Conservation (phyloP, 345 rosid species). For the Microthlaspi erraticum region DNA sequence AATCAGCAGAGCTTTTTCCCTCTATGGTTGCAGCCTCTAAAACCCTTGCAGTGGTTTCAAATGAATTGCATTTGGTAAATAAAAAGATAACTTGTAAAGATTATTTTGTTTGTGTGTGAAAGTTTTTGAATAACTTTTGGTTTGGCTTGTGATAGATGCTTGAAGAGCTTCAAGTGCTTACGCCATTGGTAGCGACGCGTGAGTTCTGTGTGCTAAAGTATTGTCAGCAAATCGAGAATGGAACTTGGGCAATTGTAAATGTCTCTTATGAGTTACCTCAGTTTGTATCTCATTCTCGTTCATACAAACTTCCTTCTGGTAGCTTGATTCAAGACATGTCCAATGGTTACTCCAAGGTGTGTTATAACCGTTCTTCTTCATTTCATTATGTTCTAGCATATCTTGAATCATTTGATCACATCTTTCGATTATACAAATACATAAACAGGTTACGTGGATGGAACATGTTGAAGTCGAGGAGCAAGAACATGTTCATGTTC, state of each 20-base stretch:
- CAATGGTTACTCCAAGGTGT: conserved; percentile 94
- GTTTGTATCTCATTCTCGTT: conserved; percentile 59
- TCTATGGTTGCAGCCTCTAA: conserved; percentile 67
- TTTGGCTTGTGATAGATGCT: conserved; percentile 49
- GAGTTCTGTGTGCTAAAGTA: conserved; percentile 77
- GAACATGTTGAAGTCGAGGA: conserved; percentile 89
- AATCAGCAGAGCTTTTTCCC: conserved; percentile 78
- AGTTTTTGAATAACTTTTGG: neutral
- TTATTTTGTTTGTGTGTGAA: neutral
- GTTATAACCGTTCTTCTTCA: conserved; percentile 23
- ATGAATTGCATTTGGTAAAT: conserved; percentile 42
- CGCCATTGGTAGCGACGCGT: conserved; percentile 75
- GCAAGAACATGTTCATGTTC: conserved; percentile 49
- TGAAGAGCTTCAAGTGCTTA: conserved; percentile 90
- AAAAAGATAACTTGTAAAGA: neutral
- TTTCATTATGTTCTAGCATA: conserved; percentile 3
- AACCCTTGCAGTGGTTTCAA: conserved; percentile 72
- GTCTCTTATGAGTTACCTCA: conserved; percentile 84
- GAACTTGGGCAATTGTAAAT: conserved; percentile 82
- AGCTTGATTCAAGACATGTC: conserved; percentile 95
- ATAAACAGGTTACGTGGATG: conserved; percentile 79
- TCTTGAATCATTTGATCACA: conserved; percentile 13
- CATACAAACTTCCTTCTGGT: conserved; percentile 83
- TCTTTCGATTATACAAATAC: neutral
- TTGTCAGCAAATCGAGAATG: conserved; percentile 86